These are phyloP conservation scores for Leccinum olivaceopallidum DNA, from an alignment of 768 basidiomycete genomes.

Conservation along the genomic window DNA sequence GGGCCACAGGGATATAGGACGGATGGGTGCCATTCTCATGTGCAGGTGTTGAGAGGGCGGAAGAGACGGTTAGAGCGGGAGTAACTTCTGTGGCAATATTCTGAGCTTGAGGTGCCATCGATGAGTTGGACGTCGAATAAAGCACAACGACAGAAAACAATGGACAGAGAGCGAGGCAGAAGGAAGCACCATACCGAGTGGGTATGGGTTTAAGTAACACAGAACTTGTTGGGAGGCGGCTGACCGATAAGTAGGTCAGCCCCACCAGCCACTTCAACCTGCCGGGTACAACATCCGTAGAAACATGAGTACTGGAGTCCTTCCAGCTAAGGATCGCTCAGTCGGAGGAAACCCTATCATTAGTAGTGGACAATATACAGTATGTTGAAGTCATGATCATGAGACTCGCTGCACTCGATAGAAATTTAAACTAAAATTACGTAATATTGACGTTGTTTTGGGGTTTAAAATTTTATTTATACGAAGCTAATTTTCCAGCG, in stretches of 20 bases:
- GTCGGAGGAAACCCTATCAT: too few species aligned
- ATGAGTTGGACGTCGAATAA: conserved; percentile 3
- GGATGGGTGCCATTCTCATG: background rate
- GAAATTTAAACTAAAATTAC: too few species aligned
- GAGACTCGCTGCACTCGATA: too few species aligned
- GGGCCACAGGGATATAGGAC: conserved; percentile 18
- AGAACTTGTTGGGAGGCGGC: conserved; percentile 16
- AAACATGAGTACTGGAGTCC: too few species aligned
- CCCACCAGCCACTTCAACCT: background rate
- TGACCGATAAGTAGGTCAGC: conserved; percentile 11
- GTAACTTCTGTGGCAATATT: background rate
- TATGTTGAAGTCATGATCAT: too few species aligned
- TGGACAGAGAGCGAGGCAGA: conserved; percentile 10
- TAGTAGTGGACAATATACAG: too few species aligned
- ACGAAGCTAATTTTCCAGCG: too few species aligned
- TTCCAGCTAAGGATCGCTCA: too few species aligned
- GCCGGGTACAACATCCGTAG: background rate
- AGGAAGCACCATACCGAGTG: conserved; percentile 11
- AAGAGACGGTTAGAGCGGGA: conserved; percentile 3
- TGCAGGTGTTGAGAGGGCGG: conserved; percentile 6
- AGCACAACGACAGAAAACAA: conserved; percentile 13
- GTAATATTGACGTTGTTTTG: too few species aligned
- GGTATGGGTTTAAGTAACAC: conserved; percentile 7
- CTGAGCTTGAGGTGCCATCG: conserved; percentile 27
- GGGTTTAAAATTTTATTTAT: too few species aligned